Percentiles rank a stretch among this genome's conserved stretches.
These are phyloP conservation scores for Blastomyces silverae DNA, from an alignment of 2,329 filamentous ascomycete genomes.

Conservation along the genomic window DNA sequence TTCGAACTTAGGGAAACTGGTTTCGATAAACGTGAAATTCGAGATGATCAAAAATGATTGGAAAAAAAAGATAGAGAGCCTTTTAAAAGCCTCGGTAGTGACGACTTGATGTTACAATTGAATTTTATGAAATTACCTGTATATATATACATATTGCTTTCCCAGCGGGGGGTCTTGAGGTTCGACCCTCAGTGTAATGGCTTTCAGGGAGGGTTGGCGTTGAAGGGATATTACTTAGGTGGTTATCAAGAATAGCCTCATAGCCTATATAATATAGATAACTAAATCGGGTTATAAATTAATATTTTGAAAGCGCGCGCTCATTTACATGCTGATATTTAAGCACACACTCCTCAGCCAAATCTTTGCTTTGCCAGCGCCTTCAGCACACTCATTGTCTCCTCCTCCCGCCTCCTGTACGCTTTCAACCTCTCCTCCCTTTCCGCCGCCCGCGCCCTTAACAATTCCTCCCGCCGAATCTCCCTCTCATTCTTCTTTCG, in stretches of 20 bases:
- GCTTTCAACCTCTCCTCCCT: slow-evolving; percentile 66
- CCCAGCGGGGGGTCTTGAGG: neutral
- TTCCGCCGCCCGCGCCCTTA: slow-evolving; percentile 68
- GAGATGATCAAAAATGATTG: slow-evolving; percentile 1
- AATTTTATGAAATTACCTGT: slow-evolving; percentile 9
- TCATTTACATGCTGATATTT: neutral
- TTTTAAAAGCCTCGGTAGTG: neutral
- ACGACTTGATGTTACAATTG: neutral
- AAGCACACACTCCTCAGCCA: slow-evolving; percentile 43
- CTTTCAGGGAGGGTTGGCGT: slow-evolving; percentile 1
- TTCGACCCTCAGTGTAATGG: slow-evolving; percentile 4
- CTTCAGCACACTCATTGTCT: slow-evolving; percentile 74
- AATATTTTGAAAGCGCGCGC: neutral
- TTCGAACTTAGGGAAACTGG: neutral
- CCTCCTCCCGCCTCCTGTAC: slow-evolving; percentile 70
- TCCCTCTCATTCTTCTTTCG: slow-evolving; percentile 77
- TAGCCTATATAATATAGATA: slow-evolving; percentile 2
- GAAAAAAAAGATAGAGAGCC: neutral
- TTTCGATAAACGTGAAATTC: slow-evolving; percentile 3
- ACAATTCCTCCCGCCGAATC: slow-evolving; percentile 70
- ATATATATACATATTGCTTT: slow-evolving; percentile 15
- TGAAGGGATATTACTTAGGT: neutral
- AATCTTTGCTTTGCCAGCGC: slow-evolving; percentile 73
- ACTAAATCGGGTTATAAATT: neutral
- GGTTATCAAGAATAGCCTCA: slow-evolving; percentile 1